A percentile compares a stretch with the other conserved stretches of the same genome.
Conservation (phyloP, 805 yeast species). For the Wickerhamomyces subpelliculosus region DNA sequence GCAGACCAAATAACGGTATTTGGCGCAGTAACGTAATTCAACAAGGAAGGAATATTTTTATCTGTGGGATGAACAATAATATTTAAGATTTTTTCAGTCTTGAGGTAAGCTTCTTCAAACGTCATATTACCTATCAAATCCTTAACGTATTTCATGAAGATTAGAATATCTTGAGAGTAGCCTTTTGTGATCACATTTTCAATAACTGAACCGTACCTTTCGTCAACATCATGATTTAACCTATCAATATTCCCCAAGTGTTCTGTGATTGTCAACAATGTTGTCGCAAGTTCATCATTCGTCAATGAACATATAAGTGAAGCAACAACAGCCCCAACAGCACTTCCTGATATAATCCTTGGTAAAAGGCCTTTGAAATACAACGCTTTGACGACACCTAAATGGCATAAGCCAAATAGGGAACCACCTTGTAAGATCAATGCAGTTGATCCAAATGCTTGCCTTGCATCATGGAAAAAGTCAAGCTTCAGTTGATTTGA, state of each 20-base stretch:
- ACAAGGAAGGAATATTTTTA: constrained; percentile 58
- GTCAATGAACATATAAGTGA: constrained; percentile 71
- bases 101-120: constrained; percentile 85
- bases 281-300: constrained; percentile 51
- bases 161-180: constrained; percentile 77
- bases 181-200: constrained; percentile 75
- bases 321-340: constrained; percentile 92
- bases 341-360: constrained; percentile 81
- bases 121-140: constrained; percentile 76
- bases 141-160: constrained; percentile 73
- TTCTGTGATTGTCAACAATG: constrained; percentile 34
- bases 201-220: constrained; percentile 59
- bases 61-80: constrained; percentile 80
- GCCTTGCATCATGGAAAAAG: constrained; percentile 80
- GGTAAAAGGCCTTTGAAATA: constrained; percentile 73
- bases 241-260: constrained; percentile 33
- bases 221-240: constrained; percentile 46
- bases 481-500: constrained; percentile 51
- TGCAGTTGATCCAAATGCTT: constrained; percentile 87
- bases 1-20: constrained; percentile 89
- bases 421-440: constrained; percentile 92
- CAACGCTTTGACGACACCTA: constrained; percentile 88
- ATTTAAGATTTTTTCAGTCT: constrained; percentile 73
- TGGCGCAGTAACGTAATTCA: constrained; percentile 90
- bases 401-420: constrained; percentile 85